A percentile compares a stretch with the other conserved stretches of the same genome.
Conservation (phyloP, 768 basidiomycete species). For the Pholiota microspora region DNA sequence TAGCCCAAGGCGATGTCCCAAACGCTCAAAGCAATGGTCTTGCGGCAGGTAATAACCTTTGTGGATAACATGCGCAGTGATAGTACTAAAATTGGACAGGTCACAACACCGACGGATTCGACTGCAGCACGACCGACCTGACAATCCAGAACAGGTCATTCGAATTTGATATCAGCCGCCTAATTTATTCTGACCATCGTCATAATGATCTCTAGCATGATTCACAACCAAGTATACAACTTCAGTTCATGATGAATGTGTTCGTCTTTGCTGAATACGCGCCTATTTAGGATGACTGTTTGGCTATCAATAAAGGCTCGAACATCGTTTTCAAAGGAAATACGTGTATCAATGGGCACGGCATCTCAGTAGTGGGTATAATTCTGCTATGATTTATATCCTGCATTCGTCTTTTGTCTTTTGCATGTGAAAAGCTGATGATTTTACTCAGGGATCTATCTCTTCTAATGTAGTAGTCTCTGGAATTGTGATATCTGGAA, state of each 20-base stretch:
- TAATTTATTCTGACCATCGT: not conserved
- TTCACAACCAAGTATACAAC: conserved; percentile 33
- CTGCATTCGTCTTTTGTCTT: not conserved
- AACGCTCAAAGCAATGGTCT: conserved; percentile 48
- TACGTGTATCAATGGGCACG: conserved; percentile 59
- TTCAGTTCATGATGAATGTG: conserved; percentile 5
- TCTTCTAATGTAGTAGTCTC: conserved; percentile 43
- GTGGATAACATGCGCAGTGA: not conserved
- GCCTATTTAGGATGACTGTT: conserved; percentile 51
- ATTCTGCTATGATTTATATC: too few species aligned
- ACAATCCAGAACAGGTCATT: conserved; percentile 41
- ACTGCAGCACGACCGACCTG: conserved; percentile 35
- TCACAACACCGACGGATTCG: conserved; percentile 54
- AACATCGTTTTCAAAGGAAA: conserved; percentile 51
- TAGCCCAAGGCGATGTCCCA: conserved; percentile 51
- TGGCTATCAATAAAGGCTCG: conserved; percentile 47
- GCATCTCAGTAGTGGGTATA: conserved; percentile 51
- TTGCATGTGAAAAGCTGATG: not conserved
- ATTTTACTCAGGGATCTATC: conserved; percentile 48
- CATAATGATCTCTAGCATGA: conserved; percentile 19
- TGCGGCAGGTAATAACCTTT: conserved; percentile 14
- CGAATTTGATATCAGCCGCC: too few species aligned
- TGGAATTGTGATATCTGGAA: conserved; percentile 44
- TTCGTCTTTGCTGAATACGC: not conserved
- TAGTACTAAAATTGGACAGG: not conserved